phyloP scores from a whole-genome alignment of 495 filamentous ascomycete genomes.

The Tuber indicum region DNA sequence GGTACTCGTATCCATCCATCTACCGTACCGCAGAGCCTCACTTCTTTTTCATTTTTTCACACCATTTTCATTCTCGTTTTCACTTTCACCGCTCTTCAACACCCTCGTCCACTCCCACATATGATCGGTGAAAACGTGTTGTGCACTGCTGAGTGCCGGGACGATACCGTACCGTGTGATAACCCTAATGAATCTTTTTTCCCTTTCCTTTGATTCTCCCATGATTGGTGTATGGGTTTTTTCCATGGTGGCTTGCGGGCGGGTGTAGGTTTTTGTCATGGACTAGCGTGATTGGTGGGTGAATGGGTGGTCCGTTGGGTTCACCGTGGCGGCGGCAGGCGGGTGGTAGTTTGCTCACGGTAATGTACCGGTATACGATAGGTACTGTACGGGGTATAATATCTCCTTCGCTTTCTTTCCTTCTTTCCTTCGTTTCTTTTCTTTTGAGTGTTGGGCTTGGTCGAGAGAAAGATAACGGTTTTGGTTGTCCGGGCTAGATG shows the following conservation, averaged over 20 bases:
- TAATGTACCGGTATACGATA: too few species aligned
- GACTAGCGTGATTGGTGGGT: background rate
- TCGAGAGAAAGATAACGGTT: background rate
- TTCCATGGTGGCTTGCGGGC: background rate
- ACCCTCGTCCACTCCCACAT: too few species aligned
- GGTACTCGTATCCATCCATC: too few species aligned
- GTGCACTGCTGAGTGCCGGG: too few species aligned
- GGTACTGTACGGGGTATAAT: too few species aligned
- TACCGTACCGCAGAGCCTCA: background rate
- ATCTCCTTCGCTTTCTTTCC: background rate
- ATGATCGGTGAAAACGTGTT: too few species aligned
- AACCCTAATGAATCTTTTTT: background rate
- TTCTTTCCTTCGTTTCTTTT: background rate
- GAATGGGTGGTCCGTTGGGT: background rate
- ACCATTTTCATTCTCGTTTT: background rate
- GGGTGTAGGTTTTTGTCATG: background rate
- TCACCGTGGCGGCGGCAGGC: background rate
- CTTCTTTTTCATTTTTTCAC: background rate
- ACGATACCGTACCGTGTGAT: too few species aligned
- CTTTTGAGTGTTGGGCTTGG: background rate
- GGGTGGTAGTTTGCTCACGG: too few species aligned
- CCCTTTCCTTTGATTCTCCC: background rate
- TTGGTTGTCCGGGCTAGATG: background rate
- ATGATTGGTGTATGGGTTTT: background rate
- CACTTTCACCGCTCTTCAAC: background rate